Conservation (phyloP, 257 asterid genomes). For the Nemophila menziesii region DNA sequence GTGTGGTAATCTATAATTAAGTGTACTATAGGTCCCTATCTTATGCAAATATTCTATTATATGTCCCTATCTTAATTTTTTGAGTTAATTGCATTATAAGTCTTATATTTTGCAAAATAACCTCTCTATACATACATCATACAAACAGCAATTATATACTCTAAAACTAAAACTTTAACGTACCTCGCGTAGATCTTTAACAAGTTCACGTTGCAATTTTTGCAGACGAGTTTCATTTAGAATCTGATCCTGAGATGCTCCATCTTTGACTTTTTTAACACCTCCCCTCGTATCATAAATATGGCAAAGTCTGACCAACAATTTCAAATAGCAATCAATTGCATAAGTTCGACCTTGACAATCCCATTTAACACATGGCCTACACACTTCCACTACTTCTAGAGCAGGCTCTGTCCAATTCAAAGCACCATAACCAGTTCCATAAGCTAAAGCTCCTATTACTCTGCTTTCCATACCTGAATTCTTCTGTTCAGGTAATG, state of each 20-base stretch:
- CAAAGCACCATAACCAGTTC: constrained; percentile 91
- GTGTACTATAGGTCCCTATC: no score
- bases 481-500: constrained; percentile 71
- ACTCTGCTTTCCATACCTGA: constrained; percentile 88
- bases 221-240: constrained; percentile 79
- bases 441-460: constrained; percentile 87
- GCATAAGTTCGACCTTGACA: constrained; percentile 92
- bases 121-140: background rate
- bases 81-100: no score
- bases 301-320: constrained; percentile 82
- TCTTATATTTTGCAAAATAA: no score
- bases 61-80: no score
- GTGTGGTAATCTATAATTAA: no score
- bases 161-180: constrained; percentile 14
- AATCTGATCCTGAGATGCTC: constrained; percentile 93
- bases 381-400: constrained; percentile 92
- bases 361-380: constrained; percentile 87
- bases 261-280: constrained; percentile 81
- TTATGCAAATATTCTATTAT: no score
- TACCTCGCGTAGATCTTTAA: constrained; percentile 71
- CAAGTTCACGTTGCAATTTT: constrained; percentile 77
- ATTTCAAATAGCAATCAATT: constrained; percentile 78
- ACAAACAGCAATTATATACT: background rate
- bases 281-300: constrained; percentile 91
- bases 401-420: constrained; percentile 90